Evolutionary conservation across 2,329 filamentous ascomycete genomes (phyloP).

Genomic region (Penicillium sp.): DNA sequence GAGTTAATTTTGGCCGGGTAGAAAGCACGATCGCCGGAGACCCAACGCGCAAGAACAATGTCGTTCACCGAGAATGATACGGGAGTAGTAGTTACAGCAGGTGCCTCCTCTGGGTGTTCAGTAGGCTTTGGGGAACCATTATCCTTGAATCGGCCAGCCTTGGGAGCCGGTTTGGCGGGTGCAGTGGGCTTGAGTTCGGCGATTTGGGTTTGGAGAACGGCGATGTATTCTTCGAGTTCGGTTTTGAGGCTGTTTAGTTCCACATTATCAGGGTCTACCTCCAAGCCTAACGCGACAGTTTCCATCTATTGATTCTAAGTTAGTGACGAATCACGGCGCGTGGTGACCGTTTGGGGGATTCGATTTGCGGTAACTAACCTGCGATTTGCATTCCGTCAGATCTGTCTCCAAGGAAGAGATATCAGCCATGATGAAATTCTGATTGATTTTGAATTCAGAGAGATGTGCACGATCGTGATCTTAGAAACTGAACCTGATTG

Average conservation of each 20-base stretch:
- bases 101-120: conserved; percentile 51
- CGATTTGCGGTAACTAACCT: conserved; percentile 41
- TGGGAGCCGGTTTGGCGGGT: conserved; percentile 52
- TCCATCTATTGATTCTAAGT: conserved; percentile 62
- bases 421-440: conserved; percentile 40
- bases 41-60: conserved; percentile 84
- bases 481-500: neutral
- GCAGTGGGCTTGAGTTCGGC: conserved; percentile 70
- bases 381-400: conserved; percentile 60
- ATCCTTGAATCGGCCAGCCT: conserved; percentile 76
- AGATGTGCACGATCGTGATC: neutral
- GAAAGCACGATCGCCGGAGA: conserved; percentile 82
- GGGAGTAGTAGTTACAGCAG: conserved; percentile 48
- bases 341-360: neutral
- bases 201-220: conserved; percentile 74
- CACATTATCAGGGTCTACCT: conserved; percentile 75
- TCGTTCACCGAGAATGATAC: conserved; percentile 82
- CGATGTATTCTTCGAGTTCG: conserved; percentile 80
- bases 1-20: conserved; percentile 92
- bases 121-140: conserved; percentile 55
- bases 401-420: conserved; percentile 48
- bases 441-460: neutral
- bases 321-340: conserved; percentile 5
- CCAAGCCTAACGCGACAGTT: conserved; percentile 71
- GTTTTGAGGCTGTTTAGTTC: conserved; percentile 74